These are phyloP conservation scores for Spergularia bocconei DNA, from an alignment of 148 eudicot species.

Conservation along the genomic window DNA sequence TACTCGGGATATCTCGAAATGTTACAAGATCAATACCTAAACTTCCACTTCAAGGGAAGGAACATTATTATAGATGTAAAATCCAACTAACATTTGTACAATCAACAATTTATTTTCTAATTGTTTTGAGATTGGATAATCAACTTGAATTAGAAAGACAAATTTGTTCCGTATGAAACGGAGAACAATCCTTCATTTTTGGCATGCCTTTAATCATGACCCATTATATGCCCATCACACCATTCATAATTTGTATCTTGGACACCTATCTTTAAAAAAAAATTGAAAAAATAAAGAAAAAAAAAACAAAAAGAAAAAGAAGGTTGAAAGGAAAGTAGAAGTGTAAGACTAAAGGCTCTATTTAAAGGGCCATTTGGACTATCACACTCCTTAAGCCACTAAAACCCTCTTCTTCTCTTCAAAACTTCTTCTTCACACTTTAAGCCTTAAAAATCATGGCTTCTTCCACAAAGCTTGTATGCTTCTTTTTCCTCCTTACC, in stretches of 20 bases:
- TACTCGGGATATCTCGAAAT: too few relatives aligned
- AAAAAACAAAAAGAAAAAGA: neutral
- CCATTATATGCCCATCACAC: slow-evolving; percentile 14
- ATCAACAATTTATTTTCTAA: too few relatives aligned
- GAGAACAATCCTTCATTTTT: slow-evolving; percentile 12
- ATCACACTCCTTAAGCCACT: slow-evolving; percentile 24
- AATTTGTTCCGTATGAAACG: slow-evolving; percentile 11
- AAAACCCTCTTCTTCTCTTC: slow-evolving; percentile 2
- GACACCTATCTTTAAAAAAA: too few relatives aligned
- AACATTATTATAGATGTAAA: too few relatives aligned
- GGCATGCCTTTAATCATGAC: slow-evolving; percentile 30
- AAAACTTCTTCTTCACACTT: slow-evolving; percentile 6
- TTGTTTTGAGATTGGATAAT: neutral
- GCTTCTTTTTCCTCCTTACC: slow-evolving; percentile 40
- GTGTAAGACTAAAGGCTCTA: slow-evolving; percentile 21
- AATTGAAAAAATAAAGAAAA: neutral
- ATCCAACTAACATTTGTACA: too few relatives aligned
- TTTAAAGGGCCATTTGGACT: slow-evolving; percentile 28
- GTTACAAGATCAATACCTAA: too few relatives aligned
- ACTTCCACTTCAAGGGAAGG: too few relatives aligned
- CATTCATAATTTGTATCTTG: neutral
- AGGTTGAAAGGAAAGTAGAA: slow-evolving; percentile 5
- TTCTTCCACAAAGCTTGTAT: slow-evolving; percentile 24
- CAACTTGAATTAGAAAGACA: slow-evolving; percentile 17
- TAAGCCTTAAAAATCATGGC: slow-evolving; percentile 22